Conservation (phyloP, 805 yeast genomes). For the Saccharomycopsis sp. region DNA sequence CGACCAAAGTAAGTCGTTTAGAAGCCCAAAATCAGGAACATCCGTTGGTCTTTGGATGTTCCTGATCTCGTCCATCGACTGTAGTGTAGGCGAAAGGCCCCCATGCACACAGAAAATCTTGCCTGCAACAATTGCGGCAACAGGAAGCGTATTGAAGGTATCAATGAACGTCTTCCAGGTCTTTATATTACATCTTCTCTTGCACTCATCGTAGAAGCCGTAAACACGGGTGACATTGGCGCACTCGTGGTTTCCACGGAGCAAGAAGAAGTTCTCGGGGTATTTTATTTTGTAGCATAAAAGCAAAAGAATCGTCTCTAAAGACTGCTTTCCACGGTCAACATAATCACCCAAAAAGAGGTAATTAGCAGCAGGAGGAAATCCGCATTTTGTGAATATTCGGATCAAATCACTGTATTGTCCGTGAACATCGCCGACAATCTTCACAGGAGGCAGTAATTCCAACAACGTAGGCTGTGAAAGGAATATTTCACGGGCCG, state of each 20-base stretch:
- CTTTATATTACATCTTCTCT: slow-evolving; percentile 84
- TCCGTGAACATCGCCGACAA: slow-evolving; percentile 94
- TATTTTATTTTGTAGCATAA: slow-evolving; percentile 92
- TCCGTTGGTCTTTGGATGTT: slow-evolving; percentile 75
- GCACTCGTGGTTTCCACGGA: slow-evolving; percentile 96
- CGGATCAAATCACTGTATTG: slow-evolving; percentile 90
- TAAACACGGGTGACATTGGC: slow-evolving; percentile 95
- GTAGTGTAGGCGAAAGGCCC: slow-evolving; percentile 69
- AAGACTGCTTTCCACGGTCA: slow-evolving; percentile 93
- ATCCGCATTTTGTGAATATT: slow-evolving; percentile 90
- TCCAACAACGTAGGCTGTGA: slow-evolving; percentile 88
- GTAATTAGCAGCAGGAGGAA: slow-evolving; percentile 92
- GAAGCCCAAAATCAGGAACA: slow-evolving; percentile 71
- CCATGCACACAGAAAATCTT: slow-evolving; percentile 91
- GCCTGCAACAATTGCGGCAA: slow-evolving; percentile 92
- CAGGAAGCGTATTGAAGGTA: slow-evolving; percentile 90
- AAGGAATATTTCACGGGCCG: slow-evolving; percentile 82
- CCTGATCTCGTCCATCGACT: slow-evolving; percentile 59
- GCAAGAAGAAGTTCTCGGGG: slow-evolving; percentile 89
- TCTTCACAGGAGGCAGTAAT: slow-evolving; percentile 71
- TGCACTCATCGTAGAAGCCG: slow-evolving; percentile 97
- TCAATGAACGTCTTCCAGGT: slow-evolving; percentile 93
- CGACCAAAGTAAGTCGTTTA: slow-evolving; percentile 78
- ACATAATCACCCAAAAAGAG: slow-evolving; percentile 94
- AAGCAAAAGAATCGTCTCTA: slow-evolving; percentile 83